Evolutionary conservation across 2,329 filamentous ascomycete genomes (phyloP).

Genomic region (Ceratocystis alfenasii): DNA sequence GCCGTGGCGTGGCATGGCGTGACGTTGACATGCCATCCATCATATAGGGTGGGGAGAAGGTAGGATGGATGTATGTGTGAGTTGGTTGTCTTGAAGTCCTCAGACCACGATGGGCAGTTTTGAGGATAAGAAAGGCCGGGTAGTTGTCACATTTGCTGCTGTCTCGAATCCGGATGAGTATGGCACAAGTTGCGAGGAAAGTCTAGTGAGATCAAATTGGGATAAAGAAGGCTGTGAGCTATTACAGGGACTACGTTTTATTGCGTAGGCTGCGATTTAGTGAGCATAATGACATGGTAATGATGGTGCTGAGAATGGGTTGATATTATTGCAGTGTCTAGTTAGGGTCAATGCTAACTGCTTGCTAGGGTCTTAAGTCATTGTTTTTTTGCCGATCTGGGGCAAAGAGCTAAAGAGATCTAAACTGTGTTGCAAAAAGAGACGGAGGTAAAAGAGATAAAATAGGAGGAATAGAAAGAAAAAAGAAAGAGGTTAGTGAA

Average conservation of each 20-base stretch:
- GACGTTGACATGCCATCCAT: neutral
- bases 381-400: neutral
- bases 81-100: neutral
- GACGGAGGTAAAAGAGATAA: neutral
- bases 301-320: too few species aligned
- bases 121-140: neutral
- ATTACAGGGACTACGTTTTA: neutral
- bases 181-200: too few species aligned
- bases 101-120: slow-evolving; percentile 5
- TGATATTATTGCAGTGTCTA: neutral
- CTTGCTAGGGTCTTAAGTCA: neutral
- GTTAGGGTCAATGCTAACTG: neutral
- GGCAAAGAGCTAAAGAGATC: neutral
- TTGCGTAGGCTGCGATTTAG: neutral
- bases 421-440: neutral
- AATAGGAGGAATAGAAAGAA: neutral
- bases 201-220: too few species aligned
- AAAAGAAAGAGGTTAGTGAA: neutral
- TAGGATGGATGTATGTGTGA: neutral
- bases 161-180: neutral
- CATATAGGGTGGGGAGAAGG: neutral
- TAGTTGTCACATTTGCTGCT: neutral
- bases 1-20: neutral
- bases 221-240: too few species aligned
- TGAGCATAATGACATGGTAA: neutral